phyloP scores from a whole-genome alignment of 2,329 filamentous ascomycete species.

The Colletotrichum camelliae region DNA sequence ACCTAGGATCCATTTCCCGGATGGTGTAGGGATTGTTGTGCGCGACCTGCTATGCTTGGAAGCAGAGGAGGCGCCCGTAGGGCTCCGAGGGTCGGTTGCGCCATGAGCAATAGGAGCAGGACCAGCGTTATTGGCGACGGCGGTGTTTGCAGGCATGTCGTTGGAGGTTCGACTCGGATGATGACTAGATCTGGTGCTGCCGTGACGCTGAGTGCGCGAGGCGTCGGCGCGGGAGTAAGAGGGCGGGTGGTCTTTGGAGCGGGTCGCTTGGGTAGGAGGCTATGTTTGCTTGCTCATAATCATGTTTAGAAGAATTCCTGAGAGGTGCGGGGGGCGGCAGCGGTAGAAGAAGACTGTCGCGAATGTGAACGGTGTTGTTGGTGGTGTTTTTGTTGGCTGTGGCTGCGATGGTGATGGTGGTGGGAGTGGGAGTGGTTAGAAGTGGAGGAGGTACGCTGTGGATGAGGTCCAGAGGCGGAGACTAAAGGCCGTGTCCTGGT shows the following conservation, averaged over 20 bases:
- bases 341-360: constrained; percentile 33
- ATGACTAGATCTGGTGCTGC: constrained; percentile 52
- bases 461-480: constrained; percentile 14
- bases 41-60: constrained; percentile 62
- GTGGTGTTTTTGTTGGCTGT: not conserved
- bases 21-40: constrained; percentile 88
- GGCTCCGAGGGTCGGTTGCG: constrained; percentile 48
- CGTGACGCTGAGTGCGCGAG: constrained; percentile 51
- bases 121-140: constrained; percentile 57
- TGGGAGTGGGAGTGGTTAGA: constrained; percentile 34
- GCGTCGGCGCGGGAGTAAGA: constrained; percentile 58
- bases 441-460: constrained; percentile 27
- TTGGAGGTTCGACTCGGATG: constrained; percentile 37
- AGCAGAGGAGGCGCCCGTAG: constrained; percentile 30
- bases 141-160: constrained; percentile 57
- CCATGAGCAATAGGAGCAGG: constrained; percentile 55
- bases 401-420: not conserved
- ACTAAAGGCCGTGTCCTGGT: constrained; percentile 39
- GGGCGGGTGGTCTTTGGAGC: constrained; percentile 66
- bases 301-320: constrained; percentile 61
- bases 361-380: constrained; percentile 27
- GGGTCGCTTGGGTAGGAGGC: constrained; percentile 67
- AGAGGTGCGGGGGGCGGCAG: constrained; percentile 34
- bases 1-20: constrained; percentile 92
- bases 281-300: constrained; percentile 76